Evolutionary conservation across 2,329 filamentous ascomycete genomes (phyloP), one percentile per base, ranked within the genome.

Genomic region (Penicillium sp.): DNA sequence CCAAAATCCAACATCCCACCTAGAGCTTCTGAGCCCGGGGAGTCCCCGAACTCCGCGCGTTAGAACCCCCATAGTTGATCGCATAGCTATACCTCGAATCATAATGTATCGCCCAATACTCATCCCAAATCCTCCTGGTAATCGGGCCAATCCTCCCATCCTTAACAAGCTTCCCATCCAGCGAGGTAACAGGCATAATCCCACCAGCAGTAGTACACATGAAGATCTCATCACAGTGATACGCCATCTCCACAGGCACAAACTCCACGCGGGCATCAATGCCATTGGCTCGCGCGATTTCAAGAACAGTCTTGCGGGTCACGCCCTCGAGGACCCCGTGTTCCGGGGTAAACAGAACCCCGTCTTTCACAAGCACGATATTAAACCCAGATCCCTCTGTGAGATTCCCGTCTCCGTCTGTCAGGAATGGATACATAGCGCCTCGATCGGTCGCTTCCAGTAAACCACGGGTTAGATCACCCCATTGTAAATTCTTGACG

Each of bases 121-220:
- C 70, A 72, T 84, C 82, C 82, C 82, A 84, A 24, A 85, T 83
- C 55, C 68, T 74, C 70, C 73, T 78, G 0, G 83, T 84, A 13
- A 84, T 69, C 1, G 78, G 74, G 0, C 83, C 82, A 28, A 84
- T 59, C 65, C 79, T 76, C 0, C 82, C 82, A 58, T 73, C 73
- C 2, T 74, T 75, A 0, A 85, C 71, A 0, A 75, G 73, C 56
- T 76, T 65, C 0, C 78, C 82, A 66, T 85, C 83, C 2, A 85
- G 70, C 0, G 57, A 62, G 0, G 81, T 83, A 28, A 85, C 83
- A 0, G 82, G 83, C 82, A 85, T 85, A 19, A 85, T 78, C 0
- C 83, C 83, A 1, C 83, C 83, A 0, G 83, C 83, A 15, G 83
- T 85, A 0, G 83, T 85, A 62, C 78, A 83, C 82, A 84, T 84